A percentile compares a stretch with the other conserved stretches of the same genome.
These are phyloP conservation scores for Epichloe aotearoae DNA, from an alignment of 2,329 filamentous ascomycete genomes.

Conservation along the genomic window DNA sequence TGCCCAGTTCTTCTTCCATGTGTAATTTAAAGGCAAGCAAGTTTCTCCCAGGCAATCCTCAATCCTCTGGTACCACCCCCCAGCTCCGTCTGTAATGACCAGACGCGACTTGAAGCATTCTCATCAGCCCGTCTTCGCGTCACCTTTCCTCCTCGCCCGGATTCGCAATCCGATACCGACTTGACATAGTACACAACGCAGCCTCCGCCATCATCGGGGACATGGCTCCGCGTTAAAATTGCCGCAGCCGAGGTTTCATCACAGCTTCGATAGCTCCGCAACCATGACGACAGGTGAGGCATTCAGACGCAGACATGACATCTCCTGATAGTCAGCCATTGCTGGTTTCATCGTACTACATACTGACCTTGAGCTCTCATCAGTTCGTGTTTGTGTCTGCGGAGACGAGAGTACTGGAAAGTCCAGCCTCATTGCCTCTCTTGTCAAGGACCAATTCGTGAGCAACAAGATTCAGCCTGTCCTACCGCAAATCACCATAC, in stretches of 20 bases:
- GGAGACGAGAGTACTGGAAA: conserved; percentile 95
- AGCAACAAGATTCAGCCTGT: conserved; percentile 90
- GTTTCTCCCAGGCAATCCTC: neutral
- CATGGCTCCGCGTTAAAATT: conserved; percentile 8
- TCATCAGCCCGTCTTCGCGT: neutral
- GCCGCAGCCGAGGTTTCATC: conserved; percentile 1
- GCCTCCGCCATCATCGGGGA: conserved; percentile 2
- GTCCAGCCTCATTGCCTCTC: conserved; percentile 81
- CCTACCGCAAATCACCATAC: conserved; percentile 88
- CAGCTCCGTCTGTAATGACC: neutral
- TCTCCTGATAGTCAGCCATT: neutral
- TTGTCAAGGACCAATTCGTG: conserved; percentile 95
- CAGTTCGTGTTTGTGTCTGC: conserved; percentile 86
- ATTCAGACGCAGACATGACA: neutral
- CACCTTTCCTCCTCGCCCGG: neutral
- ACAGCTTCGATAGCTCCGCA: conserved; percentile 3
- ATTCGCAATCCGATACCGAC: neutral
- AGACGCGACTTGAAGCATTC: neutral
- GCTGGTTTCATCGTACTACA: neutral
- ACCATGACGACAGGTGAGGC: conserved; percentile 5
- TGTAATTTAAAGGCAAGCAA: neutral
- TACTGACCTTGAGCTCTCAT: conserved; percentile 5
- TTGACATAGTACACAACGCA: neutral
- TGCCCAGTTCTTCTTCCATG: neutral
- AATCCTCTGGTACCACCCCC: neutral